Evolutionary conservation across 345 rosid species (phyloP).

Genomic region (Toxicodendron radicans): DNA sequence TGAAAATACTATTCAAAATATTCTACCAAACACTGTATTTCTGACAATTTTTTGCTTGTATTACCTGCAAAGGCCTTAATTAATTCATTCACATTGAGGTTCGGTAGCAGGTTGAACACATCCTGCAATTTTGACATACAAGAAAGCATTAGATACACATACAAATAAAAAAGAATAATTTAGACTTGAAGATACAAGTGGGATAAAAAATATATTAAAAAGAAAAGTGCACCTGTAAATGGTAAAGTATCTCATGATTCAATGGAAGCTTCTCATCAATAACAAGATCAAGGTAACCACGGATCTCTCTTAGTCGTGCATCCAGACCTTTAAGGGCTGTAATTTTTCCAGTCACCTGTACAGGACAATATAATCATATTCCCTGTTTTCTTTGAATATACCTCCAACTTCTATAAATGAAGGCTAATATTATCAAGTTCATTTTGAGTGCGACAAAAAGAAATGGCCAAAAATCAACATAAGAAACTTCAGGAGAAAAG

Average conservation of each 20-base stretch:
- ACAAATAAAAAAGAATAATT: not conserved
- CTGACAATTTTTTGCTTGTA: not conserved
- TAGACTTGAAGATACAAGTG: not conserved
- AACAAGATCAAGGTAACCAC: slow-evolving; percentile 59
- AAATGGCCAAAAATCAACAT: not conserved
- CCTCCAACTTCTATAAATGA: not conserved
- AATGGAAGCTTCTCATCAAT: slow-evolving; percentile 61
- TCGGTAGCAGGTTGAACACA: slow-evolving; percentile 89
- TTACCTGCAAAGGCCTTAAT: slow-evolving; percentile 84
- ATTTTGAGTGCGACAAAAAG: not conserved
- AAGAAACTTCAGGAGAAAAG: not conserved
- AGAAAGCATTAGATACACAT: not conserved
- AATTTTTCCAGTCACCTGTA: slow-evolving; percentile 63
- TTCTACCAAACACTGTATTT: no score
- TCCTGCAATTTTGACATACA: slow-evolving; percentile 46
- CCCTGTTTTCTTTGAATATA: not conserved
- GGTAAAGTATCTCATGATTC: slow-evolving; percentile 66
- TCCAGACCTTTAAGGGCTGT: slow-evolving; percentile 64
- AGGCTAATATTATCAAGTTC: not conserved
- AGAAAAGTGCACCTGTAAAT: slow-evolving; percentile 48
- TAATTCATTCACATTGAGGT: slow-evolving; percentile 62
- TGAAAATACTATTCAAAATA: no score
- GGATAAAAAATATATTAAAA: not conserved
- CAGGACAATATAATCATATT: not conserved
- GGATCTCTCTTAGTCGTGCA: slow-evolving; percentile 57